Conservation (phyloP, 2,329 filamentous ascomycete species). For the Emydomyces testavorans region DNA sequence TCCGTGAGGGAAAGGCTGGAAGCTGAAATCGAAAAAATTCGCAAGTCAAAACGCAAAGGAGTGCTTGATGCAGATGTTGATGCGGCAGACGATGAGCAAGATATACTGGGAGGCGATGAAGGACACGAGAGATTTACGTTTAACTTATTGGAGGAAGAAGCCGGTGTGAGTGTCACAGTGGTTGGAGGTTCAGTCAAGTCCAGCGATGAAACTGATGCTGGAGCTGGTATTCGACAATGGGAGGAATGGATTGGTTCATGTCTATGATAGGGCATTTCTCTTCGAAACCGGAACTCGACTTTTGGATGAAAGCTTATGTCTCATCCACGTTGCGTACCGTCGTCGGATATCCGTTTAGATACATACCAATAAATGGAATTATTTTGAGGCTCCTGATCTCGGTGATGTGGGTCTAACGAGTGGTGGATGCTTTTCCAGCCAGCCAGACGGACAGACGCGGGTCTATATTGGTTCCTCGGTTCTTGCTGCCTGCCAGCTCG, state of each 20-base stretch:
- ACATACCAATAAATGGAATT: too few species aligned
- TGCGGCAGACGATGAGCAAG: constrained; percentile 54
- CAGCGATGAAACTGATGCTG: constrained; percentile 43
- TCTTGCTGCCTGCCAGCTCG: too few species aligned
- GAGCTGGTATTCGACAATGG: constrained; percentile 68
- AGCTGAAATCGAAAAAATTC: constrained; percentile 66
- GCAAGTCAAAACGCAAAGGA: constrained; percentile 65
- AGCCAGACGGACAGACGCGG: too few species aligned
- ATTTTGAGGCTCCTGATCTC: too few species aligned
- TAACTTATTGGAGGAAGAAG: constrained; percentile 63
- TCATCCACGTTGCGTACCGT: too few species aligned
- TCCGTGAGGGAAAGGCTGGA: constrained; percentile 68
- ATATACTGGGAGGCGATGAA: constrained; percentile 73
- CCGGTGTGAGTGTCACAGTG: constrained; percentile 66
- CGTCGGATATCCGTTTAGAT: too few species aligned
- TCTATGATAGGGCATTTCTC: constrained; percentile 39
- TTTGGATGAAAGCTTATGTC: too few species aligned
- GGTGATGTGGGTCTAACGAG: too few species aligned
- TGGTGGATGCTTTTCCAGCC: too few species aligned
- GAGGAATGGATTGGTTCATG: constrained; percentile 79
- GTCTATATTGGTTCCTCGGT: too few species aligned
- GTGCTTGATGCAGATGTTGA: constrained; percentile 66
- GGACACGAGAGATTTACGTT: constrained; percentile 70
- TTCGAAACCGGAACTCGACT: neutral
- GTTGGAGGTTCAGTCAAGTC: constrained; percentile 56